Evolutionary conservation across 148 eudicot species (phyloP).

Genomic region (Spergularia bocconei): DNA sequence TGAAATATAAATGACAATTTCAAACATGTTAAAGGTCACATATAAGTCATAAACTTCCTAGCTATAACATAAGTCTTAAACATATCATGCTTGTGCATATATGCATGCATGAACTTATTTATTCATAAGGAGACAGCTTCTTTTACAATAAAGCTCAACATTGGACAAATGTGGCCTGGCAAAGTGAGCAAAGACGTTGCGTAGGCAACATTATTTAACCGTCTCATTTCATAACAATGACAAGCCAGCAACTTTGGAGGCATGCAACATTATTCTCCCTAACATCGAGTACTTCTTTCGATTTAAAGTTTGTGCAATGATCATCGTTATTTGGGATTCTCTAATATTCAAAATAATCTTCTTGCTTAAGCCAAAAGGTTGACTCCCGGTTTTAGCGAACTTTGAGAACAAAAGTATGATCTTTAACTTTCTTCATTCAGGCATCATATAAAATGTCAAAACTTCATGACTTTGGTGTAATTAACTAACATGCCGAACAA

Average conservation of each 20-base stretch:
- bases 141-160: no score
- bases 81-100: no score
- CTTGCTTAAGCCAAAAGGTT: background rate
- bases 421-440: constrained; percentile 14
- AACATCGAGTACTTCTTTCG: constrained; percentile 1
- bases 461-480: constrained; percentile 6
- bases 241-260: constrained; percentile 21
- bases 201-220: no score
- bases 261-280: constrained; percentile 23
- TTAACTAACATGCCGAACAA: background rate
- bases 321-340: background rate
- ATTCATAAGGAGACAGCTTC: no score
- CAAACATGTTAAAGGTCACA: no score
- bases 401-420: constrained; percentile 20
- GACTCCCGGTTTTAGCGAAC: background rate
- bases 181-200: no score
- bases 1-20: no score
- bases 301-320: constrained; percentile 22
- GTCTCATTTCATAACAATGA: no score
- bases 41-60: no score
- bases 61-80: no score
- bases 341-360: background rate
- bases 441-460: background rate
- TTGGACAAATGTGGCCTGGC: no score
- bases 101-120: no score